phyloP scores from a whole-genome alignment of 2,329 filamentous ascomycete genomes.

The Oidium heveae region DNA sequence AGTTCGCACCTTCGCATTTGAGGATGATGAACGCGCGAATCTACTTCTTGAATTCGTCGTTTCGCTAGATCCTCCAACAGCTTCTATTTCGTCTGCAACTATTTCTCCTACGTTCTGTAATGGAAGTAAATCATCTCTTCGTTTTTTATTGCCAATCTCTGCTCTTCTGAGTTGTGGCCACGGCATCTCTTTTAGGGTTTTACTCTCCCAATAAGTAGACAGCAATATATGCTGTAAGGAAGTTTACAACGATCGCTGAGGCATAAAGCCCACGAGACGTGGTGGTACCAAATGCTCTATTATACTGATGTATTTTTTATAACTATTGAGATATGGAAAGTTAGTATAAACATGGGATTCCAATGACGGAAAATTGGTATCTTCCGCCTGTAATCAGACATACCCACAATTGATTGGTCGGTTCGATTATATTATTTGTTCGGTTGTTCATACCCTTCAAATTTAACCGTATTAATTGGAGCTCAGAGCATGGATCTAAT shows the following conservation, averaged over 20 bases:
- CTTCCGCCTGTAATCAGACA: no score
- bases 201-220: conserved; percentile 7
- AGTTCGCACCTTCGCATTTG: conserved; percentile 12
- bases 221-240: conserved; percentile 13
- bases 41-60: conserved; percentile 9
- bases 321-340: no score
- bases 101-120: conserved; percentile 11
- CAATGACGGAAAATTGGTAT: no score
- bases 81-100: conserved; percentile 7
- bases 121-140: conserved; percentile 9
- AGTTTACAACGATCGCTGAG: conserved; percentile 10
- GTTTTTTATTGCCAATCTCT: conserved; percentile 6
- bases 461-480: no score
- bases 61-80: conserved; percentile 7
- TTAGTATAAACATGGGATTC: no score
- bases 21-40: conserved; percentile 12
- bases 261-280: conserved; percentile 6
- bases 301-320: no score
- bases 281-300: background rate
- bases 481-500: no score
- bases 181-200: conserved; percentile 8
- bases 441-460: no score
- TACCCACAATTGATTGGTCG: no score
- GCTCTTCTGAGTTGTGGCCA: conserved; percentile 13
- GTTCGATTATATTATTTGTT: no score